Evolutionary conservation across 225 moss, liverwort and hornwort genomes (phyloP), one percentile per base, ranked within the genome.

Genomic region (Ulota crispa): DNA sequence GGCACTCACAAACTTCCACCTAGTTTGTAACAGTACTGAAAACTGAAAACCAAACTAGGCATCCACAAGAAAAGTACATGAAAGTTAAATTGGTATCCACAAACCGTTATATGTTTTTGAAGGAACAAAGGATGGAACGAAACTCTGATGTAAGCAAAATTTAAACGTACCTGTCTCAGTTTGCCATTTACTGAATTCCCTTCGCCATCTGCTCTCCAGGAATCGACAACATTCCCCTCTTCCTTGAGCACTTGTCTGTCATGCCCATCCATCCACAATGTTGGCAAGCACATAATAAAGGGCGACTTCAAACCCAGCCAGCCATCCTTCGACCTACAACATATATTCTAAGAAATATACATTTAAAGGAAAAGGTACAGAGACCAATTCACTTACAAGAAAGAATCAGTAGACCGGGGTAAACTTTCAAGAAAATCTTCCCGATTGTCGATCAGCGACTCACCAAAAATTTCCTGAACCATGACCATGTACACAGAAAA

Each of bases 401-500:
- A 99, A 62, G 85, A 83, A 27, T 88, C 84, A 61, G 93, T 92
- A 34, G 94, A 89, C 47, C 78, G 59, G 8, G 81, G 70, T 21
- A 99, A 72, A 45, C 77, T 84, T 55, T 91, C 81, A 78, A 87
- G 75, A 85, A 99, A 99, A n/a, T 76, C 72, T 39, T 94, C 90
- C 69, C 94, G 93, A 62, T 92, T 87, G 36, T 93, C 93, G 21
- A 95, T 91, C 37, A 99, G 77, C 26, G 83, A 72, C 73, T 93
- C 94, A 54, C 94, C 92, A 76, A 99, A 99, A 41, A 89, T 90
- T 77, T 95, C 94, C 98, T 95, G 90, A 61, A 73, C 14, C 71
- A 81, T 69, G 23, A 52, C 34, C 78, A 69, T 36, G 12, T 47
- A 83, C 34, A 37, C 53, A 75, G n/a, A 56, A 43, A 15, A 0